Conservation (phyloP, 176 grass and related monocot genomes). For the Elaeis guineensis region DNA sequence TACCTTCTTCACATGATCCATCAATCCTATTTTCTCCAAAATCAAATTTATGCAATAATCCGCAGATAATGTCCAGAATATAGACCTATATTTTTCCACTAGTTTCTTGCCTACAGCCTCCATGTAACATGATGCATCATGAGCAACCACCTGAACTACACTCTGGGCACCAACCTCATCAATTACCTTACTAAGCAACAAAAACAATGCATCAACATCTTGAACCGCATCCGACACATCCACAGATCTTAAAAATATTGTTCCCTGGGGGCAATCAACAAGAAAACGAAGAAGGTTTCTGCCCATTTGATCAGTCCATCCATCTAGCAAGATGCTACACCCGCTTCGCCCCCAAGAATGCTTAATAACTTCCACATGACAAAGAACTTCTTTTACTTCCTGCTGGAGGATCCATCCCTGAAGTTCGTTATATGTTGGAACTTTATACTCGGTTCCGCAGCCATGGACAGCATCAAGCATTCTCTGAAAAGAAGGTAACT, state of each 20-base stretch:
- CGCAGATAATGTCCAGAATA: constrained; percentile 56
- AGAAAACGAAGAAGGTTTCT: constrained; percentile 49
- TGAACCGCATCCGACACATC: constrained; percentile 39
- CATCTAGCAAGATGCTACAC: constrained; percentile 68
- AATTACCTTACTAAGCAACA: constrained; percentile 37
- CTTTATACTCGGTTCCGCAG: constrained; percentile 12
- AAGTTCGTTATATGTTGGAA: constrained; percentile 35
- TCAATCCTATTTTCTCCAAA: constrained; percentile 49
- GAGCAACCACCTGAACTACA: constrained; percentile 64
- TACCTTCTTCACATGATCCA: constrained; percentile 39
- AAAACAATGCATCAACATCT: constrained; percentile 45
- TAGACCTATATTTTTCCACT: constrained; percentile 30
- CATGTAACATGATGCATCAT: constrained; percentile 53
- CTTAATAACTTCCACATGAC: constrained; percentile 33
- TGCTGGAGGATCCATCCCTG: constrained; percentile 53
- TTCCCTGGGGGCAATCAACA: constrained; percentile 47
- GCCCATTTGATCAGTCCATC: constrained; percentile 46
- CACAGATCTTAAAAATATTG: constrained; percentile 63
- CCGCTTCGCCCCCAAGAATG: constrained; percentile 46
- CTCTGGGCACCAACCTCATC: constrained; percentile 48
- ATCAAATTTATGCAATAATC: constrained; percentile 73
- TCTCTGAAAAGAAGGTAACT: constrained; percentile 42
- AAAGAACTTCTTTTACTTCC: constrained; percentile 44
- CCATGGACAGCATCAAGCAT: constrained; percentile 45
- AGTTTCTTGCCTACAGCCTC: constrained; percentile 50